phyloP scores from a whole-genome alignment of 257 asterid genomes.

The Henckelia pumila region DNA sequence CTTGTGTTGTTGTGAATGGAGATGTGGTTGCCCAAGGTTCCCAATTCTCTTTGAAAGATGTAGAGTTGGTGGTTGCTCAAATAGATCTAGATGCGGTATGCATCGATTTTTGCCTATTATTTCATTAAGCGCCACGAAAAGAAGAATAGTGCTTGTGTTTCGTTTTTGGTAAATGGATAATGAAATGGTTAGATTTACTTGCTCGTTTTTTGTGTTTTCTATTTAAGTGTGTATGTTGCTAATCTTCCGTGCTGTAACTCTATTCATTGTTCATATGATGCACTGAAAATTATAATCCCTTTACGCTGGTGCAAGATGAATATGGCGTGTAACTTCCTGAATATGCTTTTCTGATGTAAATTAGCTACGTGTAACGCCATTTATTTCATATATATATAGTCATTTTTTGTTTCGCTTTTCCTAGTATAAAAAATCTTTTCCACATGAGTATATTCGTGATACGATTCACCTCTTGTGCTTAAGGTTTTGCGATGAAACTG shows the following conservation, averaged over 20 bases:
- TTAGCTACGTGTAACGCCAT: neutral
- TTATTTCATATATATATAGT: neutral
- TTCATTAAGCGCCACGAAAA: neutral
- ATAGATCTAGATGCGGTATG: slow-evolving; percentile 95
- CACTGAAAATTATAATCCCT: neutral
- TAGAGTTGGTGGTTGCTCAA: slow-evolving; percentile 89
- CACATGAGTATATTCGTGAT: neutral
- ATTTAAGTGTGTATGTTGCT: neutral
- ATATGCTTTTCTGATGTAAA: neutral
- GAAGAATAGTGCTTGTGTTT: neutral
- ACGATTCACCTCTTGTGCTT: neutral
- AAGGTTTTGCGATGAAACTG: neutral
- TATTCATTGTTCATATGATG: neutral
- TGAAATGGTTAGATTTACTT: slow-evolving; percentile 10
- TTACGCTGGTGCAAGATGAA: neutral
- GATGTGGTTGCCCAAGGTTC: slow-evolving; percentile 95
- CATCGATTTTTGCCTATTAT: slow-evolving; percentile 19
- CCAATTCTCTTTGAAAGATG: slow-evolving; percentile 90
- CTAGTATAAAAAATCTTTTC: neutral
- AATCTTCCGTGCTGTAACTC: neutral
- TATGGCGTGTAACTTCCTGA: neutral
- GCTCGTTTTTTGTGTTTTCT: no score
- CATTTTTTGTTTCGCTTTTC: neutral
- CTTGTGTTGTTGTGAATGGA: slow-evolving; percentile 89
- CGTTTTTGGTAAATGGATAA: slow-evolving; percentile 3